Evolutionary conservation across 2,329 filamentous ascomycete genomes (phyloP).

Genomic region (Penicillium sp.): DNA sequence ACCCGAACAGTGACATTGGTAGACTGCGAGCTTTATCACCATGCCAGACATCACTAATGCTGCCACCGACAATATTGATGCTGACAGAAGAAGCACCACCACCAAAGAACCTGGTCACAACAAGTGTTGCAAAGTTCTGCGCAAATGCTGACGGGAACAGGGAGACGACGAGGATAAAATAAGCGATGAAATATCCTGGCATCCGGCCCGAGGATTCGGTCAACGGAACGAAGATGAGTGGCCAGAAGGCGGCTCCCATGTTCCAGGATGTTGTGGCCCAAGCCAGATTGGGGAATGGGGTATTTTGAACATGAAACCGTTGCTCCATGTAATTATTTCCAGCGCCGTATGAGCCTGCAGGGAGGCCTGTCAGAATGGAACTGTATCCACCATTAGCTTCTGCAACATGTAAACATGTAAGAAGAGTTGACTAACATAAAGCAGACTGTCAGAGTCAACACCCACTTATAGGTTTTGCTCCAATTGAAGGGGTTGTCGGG

Average conservation of each 20-base stretch:
- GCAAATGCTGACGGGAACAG: conserved; percentile 46
- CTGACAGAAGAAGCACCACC: conserved; percentile 46
- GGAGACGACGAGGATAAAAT: conserved; percentile 43
- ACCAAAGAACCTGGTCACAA: conserved; percentile 47
- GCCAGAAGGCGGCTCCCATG: conserved; percentile 42
- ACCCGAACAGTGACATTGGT: conserved; percentile 46
- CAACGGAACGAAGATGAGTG: conserved; percentile 38
- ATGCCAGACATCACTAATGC: conserved; percentile 39
- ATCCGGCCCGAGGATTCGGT: conserved; percentile 46
- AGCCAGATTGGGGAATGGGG: conserved; percentile 33
- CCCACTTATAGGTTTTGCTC: conserved; percentile 43
- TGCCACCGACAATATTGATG: conserved; percentile 42
- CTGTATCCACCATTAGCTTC: conserved; percentile 12
- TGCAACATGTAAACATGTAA: too few relatives aligned
- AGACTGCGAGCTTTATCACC: conserved; percentile 42
- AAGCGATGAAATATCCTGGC: conserved; percentile 46
- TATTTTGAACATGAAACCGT: conserved; percentile 34
- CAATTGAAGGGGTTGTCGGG: conserved; percentile 45
- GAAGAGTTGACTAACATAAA: conserved; percentile 33
- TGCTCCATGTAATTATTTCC: conserved; percentile 32
- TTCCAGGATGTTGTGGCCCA: conserved; percentile 40
- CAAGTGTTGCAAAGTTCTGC: conserved; percentile 47
- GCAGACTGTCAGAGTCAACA: conserved; percentile 43
- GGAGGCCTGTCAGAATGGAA: conserved; percentile 44
- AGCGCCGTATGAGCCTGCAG: conserved; percentile 43